Evolutionary conservation across 257 asterid species (phyloP).

Genomic region (Solanum arcanum): DNA sequence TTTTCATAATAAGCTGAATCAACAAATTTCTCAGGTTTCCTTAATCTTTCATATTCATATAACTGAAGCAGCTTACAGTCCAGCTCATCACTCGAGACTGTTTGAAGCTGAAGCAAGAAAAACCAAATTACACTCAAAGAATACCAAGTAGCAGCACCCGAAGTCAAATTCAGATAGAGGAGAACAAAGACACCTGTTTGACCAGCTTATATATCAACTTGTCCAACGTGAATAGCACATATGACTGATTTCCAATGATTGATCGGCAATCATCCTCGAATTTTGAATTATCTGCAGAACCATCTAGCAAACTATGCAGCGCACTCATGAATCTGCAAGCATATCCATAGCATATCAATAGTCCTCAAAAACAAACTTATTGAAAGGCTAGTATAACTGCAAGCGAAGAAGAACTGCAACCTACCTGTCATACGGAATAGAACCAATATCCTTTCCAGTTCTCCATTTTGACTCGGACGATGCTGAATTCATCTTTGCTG

Average conservation of each 20-base stretch:
- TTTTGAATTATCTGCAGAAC: conserved; percentile 80
- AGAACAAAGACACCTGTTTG: conserved; percentile 48
- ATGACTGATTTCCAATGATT: conserved; percentile 85
- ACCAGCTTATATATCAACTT: conserved; percentile 85
- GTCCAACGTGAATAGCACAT: conserved; percentile 87
- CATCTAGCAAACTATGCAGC: conserved; percentile 82
- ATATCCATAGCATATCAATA: not conserved
- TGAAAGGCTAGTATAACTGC: not conserved
- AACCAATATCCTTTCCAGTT: conserved; percentile 17
- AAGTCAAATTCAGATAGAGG: not conserved
- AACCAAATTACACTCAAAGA: not conserved
- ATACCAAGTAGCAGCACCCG: not conserved
- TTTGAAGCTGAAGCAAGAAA: conserved; percentile 26
- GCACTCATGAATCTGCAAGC: conserved; percentile 74
- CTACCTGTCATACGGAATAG: conserved; percentile 39
- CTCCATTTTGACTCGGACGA: conserved; percentile 24
- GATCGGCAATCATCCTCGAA: conserved; percentile 96
- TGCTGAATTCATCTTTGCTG: conserved; percentile 33
- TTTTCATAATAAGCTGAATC: conserved; percentile 40
- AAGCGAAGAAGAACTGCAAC: not conserved
- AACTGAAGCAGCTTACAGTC: conserved; percentile 36
- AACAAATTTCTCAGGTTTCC: conserved; percentile 26
- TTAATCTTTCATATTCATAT: conserved; percentile 30
- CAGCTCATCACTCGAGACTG: conserved; percentile 37
- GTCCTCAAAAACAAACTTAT: not conserved